Base-by-base conservation (phyloP, 2,329 filamentous ascomycete species). In the Xenosphaeropsis pyriputrescens region DNA sequence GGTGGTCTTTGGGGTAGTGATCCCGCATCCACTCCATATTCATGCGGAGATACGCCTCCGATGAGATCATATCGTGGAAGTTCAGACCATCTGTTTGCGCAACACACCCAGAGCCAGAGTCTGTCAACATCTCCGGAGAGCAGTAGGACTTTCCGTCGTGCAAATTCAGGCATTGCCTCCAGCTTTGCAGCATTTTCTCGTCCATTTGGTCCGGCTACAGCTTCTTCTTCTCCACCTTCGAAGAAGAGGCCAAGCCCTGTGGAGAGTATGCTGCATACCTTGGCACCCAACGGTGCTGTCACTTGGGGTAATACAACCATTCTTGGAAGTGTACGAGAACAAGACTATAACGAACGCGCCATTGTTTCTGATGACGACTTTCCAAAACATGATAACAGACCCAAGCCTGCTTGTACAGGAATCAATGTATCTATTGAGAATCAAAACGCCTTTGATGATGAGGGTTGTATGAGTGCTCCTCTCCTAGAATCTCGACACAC, bases 391-490 rank as follows among this genome's bases (percentile, higher is more conserved):
- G 46, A 43, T 18, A 22, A 35, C 11, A 35, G 18, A 35, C 16
- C 33, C 6, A 43, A 43, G 16, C 45, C 44, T 11, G 26, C 45
- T 2, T 53, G 50, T 22, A 50, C 42, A 5, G 53, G 53, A 2
- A 56, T 57, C 26, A 55, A 39, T 31, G 60, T 78, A 6, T 60
- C 63, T 6, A 62, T 79, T 45, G 68, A 72, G 48, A 74, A 81
- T 43, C 72, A 76, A 44, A 65, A 67, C n/a, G 63, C 70, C 15
- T 81, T 81, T 46, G 77, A 81, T 45, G 75, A 80, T 37, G 76
- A 81, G 48, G 75, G 75, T 11, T 79, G 74, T 64, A 64, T 79
- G 49, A 65, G 62, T 15, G 64, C 67, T 3, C 68, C 76, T 4
- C 56, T 81, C 2, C 61, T 81, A 13, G 68, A 76, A 32, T 59